A percentile compares a stretch with the other conserved stretches of the same genome.
These are phyloP conservation scores for Coniella vitis DNA, from an alignment of 2,329 filamentous ascomycete species.

Conservation along the genomic window DNA sequence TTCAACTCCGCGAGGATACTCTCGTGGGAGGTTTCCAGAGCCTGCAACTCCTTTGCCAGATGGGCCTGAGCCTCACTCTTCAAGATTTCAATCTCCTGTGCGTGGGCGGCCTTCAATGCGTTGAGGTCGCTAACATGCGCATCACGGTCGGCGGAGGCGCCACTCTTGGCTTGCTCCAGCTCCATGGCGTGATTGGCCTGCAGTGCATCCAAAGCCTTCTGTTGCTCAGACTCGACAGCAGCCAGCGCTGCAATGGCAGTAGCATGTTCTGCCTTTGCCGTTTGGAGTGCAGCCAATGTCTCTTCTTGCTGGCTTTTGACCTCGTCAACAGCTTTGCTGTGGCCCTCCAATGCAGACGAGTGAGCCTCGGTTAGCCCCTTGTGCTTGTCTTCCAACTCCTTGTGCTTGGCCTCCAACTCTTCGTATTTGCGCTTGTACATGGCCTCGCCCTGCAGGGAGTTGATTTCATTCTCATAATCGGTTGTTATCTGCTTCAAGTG, in stretches of 20 bases:
- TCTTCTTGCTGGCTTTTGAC: conserved; percentile 37
- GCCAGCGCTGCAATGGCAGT: conserved; percentile 40
- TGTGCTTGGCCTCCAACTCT: conserved; percentile 51
- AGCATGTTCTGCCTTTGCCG: conserved; percentile 36
- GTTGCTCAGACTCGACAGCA: conserved; percentile 44
- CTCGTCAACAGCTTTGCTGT: conserved; percentile 36
- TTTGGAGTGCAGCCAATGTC: conserved; percentile 38
- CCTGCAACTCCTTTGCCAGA: conserved; percentile 34
- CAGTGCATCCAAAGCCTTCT: conserved; percentile 48
- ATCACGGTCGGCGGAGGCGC: conserved; percentile 42
- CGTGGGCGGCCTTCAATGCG: conserved; percentile 46
- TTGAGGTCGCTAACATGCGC: conserved; percentile 45
- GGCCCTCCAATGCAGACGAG: conserved; percentile 29
- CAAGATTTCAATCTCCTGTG: conserved; percentile 39
- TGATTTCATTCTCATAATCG: conserved; percentile 60
- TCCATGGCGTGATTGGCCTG: conserved; percentile 52
- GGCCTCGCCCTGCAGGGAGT: conserved; percentile 55
- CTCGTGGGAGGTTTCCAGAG: conserved; percentile 37
- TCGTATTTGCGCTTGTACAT: conserved; percentile 59
- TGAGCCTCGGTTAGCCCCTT: conserved; percentile 35
- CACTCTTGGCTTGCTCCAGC: conserved; percentile 49
- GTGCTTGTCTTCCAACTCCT: conserved; percentile 48
- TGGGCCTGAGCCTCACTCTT: conserved; percentile 35
- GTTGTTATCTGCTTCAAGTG: conserved; percentile 52
- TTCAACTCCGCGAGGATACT: conserved; percentile 36